Conservation (phyloP, 192 early-diverging fungal species). For the Coemansia sp. region DNA sequence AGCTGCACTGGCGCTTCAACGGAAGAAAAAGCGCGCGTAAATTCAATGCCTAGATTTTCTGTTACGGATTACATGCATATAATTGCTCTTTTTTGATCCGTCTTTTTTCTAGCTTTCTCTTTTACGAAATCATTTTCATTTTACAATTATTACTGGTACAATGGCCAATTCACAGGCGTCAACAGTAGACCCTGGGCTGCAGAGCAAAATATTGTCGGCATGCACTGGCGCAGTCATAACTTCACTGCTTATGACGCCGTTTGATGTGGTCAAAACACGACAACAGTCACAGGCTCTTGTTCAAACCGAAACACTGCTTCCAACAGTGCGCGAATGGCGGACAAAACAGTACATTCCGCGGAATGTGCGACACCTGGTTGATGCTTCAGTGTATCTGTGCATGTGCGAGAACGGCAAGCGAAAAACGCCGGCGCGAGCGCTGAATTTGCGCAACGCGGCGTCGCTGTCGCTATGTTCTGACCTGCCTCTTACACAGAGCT, state of each 20-base stretch:
- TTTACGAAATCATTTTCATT: background rate
- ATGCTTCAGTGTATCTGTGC: conserved; percentile 16
- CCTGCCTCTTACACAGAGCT: background rate
- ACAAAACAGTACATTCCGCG: conserved; percentile 22
- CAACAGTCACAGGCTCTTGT: conserved; percentile 37
- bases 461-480: conserved; percentile 30
- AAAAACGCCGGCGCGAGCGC: background rate
- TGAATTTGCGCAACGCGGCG: conserved; percentile 16
- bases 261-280: conserved; percentile 35
- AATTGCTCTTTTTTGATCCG: background rate
- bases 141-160: background rate
- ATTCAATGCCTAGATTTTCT: background rate
- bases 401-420: conserved; percentile 3
- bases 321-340: conserved; percentile 31
- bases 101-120: background rate
- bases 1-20: background rate
- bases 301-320: conserved; percentile 28
- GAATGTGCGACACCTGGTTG: conserved; percentile 23
- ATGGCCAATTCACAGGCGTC: conserved; percentile 1
- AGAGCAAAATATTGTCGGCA: conserved; percentile 73
- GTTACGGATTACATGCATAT: background rate
- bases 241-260: conserved; percentile 59
- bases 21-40: background rate
- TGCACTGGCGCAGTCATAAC: conserved; percentile 80
- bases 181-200: conserved; percentile 20